Conservation (phyloP, 805 yeast species). For the Cyberlindnera xylosilytica region DNA sequence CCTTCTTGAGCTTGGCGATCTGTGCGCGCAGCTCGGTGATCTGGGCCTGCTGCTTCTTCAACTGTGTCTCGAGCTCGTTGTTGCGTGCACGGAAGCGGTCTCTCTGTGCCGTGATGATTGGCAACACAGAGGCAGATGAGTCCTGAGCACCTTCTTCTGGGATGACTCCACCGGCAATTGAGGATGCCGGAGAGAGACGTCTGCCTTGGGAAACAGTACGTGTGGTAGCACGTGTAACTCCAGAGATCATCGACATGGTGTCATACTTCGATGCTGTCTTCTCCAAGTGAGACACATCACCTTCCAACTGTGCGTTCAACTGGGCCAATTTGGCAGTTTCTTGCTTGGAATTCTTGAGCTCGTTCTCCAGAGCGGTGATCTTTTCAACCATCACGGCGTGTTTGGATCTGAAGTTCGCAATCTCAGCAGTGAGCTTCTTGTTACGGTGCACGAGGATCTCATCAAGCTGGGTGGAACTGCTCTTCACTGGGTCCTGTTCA, state of each 20-base stretch:
- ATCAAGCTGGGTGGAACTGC: constrained; percentile 37
- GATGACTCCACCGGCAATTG: constrained; percentile 42
- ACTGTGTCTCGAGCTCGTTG: constrained; percentile 79
- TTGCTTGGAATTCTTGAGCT: constrained; percentile 31
- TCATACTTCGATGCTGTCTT: constrained; percentile 37
- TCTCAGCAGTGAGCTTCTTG: constrained; percentile 66
- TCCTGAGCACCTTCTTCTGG: constrained; percentile 27
- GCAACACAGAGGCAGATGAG: constrained; percentile 56
- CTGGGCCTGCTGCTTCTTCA: constrained; percentile 52
- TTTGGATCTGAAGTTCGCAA: constrained; percentile 62
- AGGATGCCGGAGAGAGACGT: constrained; percentile 48
- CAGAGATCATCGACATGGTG: constrained; percentile 66
- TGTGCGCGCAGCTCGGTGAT: constrained; percentile 64
- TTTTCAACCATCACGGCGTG: constrained; percentile 44
- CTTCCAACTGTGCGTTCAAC: constrained; percentile 64
- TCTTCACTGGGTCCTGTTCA: constrained; percentile 24
- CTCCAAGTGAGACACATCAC: constrained; percentile 58
- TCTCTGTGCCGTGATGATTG: constrained; percentile 90
- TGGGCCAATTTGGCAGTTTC: constrained; percentile 42
- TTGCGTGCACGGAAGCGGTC: constrained; percentile 87
- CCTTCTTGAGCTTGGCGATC: constrained; percentile 59
- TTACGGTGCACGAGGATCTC: constrained; percentile 66
- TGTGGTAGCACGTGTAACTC: constrained; percentile 29
- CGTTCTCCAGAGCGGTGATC: constrained; percentile 38
- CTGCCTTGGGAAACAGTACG: constrained; percentile 30